Base-by-base conservation (phyloP, 2,329 filamentous ascomycete genomes). In the Myriosclerotinia curreyana region DNA sequence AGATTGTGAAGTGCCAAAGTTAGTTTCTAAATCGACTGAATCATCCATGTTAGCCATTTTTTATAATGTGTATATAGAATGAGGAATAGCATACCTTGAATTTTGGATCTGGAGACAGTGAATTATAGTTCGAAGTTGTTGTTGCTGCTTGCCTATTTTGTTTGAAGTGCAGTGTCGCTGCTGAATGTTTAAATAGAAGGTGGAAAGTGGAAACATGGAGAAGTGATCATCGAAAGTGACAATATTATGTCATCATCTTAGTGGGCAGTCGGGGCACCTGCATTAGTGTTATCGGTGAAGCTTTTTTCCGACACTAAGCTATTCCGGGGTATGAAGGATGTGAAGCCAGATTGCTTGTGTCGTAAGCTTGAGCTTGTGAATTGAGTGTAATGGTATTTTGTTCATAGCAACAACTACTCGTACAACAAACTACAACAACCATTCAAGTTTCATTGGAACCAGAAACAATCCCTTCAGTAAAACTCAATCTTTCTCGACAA, bases 341-440 rank as follows among this genome's bases (percentile, higher is more conserved):
- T 25, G 51, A 70, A 66, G 69, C 68, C 69, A 70, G 68, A 68
- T 68, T 58, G 59, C 38, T 46, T 46, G 25, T 31, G 62, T 68
- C 68, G 62, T 64, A 66, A 65, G 61, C 58, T 65, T 61, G 49
- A 61, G 59, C 36, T 60, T 59, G 51, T 11, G 31, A 40, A 40
- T 31, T 46, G 17, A 28, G 22, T 7, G 14, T 36, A 7, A 49
- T 34, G 46, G 12, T 49, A 49, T 25, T 14, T 49, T 31, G 28
- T 31, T 31, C 28, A 31, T 31, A 31, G 28, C 28, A 31, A 31
- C 2, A 48, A 5, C 22, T 12, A 11, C n/a, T 14, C 40, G 31
- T 42, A 58, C 36, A 58, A 40, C 28, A 34, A n/a, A 52, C 49
- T 50, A 49, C 15, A 36, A 12, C 34, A 38, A 34, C 14, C 40